These are phyloP conservation scores for Cajanus cajan DNA, from an alignment of 306 rosid species.

Conservation along the genomic window DNA sequence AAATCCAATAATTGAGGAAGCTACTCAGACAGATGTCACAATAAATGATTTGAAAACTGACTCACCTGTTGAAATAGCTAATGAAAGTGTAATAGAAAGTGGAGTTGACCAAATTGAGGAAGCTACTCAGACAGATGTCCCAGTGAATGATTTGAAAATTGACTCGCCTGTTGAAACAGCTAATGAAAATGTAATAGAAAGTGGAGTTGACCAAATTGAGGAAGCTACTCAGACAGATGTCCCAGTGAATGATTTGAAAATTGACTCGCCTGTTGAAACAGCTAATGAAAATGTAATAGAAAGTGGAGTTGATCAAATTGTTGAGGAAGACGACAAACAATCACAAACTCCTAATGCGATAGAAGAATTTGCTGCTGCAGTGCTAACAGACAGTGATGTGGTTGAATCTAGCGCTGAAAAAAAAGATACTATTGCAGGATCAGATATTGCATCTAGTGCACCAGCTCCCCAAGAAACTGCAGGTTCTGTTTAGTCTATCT, in stretches of 20 bases:
- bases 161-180: conserved; percentile 43
- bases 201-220: background rate
- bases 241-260: no score
- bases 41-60: conserved; percentile 39
- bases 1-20: conserved; percentile 38
- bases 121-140: conserved; percentile 37
- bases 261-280: no score
- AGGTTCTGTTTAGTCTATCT: conserved; percentile 42
- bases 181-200: conserved; percentile 38
- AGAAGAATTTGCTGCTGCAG: conserved; percentile 41
- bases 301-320: conserved; percentile 27
- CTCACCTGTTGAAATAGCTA: conserved; percentile 39
- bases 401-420: conserved; percentile 41
- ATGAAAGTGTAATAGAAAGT: conserved; percentile 39
- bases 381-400: conserved; percentile 37
- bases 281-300: no score
- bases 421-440: conserved; percentile 41
- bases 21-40: conserved; percentile 34
- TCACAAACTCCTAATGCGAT: conserved; percentile 36
- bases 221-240: no score
- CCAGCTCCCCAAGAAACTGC: conserved; percentile 38
- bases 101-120: conserved; percentile 31
- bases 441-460: conserved; percentile 44
- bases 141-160: conserved; percentile 34
- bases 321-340: conserved; percentile 43